Conservation (phyloP, 176 grass and related monocot genomes). For the Puccinellia tenuiflora region DNA sequence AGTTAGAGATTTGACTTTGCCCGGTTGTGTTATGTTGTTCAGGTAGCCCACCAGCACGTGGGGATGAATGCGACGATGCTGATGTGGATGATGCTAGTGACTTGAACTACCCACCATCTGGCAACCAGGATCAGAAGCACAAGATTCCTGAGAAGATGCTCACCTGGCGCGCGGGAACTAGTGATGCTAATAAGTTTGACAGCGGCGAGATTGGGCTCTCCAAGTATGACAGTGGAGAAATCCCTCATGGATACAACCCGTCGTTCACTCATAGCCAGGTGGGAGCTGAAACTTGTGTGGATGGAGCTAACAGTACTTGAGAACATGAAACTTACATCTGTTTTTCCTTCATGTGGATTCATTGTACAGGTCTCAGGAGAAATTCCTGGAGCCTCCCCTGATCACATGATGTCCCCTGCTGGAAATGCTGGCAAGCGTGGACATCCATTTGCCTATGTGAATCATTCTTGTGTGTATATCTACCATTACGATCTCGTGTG, state of each 20-base stretch:
- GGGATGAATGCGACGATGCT: constrained; percentile 64
- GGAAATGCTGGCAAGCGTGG: constrained; percentile 71
- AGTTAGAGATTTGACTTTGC: not conserved
- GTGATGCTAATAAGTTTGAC: constrained; percentile 67
- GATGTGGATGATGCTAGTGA: constrained; percentile 78
- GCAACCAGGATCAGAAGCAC: constrained; percentile 73
- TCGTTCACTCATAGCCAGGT: constrained; percentile 83
- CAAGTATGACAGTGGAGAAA: constrained; percentile 96
- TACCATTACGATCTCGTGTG: not conserved
- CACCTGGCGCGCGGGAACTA: constrained; percentile 60
- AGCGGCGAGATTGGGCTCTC: constrained; percentile 59
- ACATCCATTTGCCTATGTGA: constrained; percentile 67
- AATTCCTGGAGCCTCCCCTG: constrained; percentile 72
- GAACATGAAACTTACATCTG: not conserved
- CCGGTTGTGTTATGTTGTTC: not conserved
- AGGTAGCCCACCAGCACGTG: constrained; percentile 70
- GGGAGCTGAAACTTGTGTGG: not conserved
- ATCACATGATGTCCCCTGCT: constrained; percentile 87
- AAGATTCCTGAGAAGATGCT: constrained; percentile 86
- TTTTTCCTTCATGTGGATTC: not conserved
- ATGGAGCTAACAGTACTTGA: not conserved
- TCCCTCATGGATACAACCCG: constrained; percentile 72
- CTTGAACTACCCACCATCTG: constrained; percentile 54
- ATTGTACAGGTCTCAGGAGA: constrained; percentile 73
- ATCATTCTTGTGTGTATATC: constrained; percentile 63